phyloP scores from a whole-genome alignment of 2,329 filamentous ascomycete species.

The Drechslerella coelobrocha region DNA sequence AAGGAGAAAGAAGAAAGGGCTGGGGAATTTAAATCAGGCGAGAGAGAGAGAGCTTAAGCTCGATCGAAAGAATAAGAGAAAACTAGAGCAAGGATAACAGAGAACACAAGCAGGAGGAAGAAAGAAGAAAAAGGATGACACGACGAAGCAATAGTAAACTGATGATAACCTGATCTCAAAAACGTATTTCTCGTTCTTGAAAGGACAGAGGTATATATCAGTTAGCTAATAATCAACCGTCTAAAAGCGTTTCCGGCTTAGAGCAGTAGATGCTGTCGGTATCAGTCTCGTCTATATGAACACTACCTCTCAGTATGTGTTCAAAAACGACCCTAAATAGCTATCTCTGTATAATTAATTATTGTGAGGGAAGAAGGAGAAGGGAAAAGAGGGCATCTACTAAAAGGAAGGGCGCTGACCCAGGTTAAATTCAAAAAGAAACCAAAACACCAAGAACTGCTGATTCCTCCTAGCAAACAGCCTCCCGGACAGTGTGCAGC shows the following conservation, averaged over 20 bases:
- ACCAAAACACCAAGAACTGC: slow-evolving; percentile 33
- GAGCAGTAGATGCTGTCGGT: slow-evolving; percentile 51
- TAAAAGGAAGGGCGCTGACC: slow-evolving; percentile 13
- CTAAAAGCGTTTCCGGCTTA: slow-evolving; percentile 50
- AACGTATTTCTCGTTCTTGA: slow-evolving; percentile 46
- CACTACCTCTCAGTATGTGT: slow-evolving; percentile 42
- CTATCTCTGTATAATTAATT: slow-evolving; percentile 28
- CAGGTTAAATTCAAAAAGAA: slow-evolving; percentile 37
- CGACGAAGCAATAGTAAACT: slow-evolving; percentile 38
- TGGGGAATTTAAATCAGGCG: slow-evolving; percentile 34
- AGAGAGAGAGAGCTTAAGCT: slow-evolving; percentile 36
- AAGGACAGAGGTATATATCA: slow-evolving; percentile 18
- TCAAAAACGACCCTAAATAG: slow-evolving; percentile 26
- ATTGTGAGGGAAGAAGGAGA: slow-evolving; percentile 19
- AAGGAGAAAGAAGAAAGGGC: slow-evolving; percentile 33
- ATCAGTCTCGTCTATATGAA: slow-evolving; percentile 38
- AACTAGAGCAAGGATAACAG: slow-evolving; percentile 18
- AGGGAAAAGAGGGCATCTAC: slow-evolving; percentile 20
- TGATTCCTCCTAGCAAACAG: slow-evolving; percentile 18
- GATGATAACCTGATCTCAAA: slow-evolving; percentile 50
- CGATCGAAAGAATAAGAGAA: slow-evolving; percentile 24
- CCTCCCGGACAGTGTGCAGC: not conserved
- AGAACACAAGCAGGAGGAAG: slow-evolving; percentile 16
- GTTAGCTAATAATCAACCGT: slow-evolving; percentile 46
- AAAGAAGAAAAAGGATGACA: slow-evolving; percentile 24